Percentiles rank a stretch among this genome's conserved stretches.
These are phyloP conservation scores for Steccherinum ochraceum DNA, from an alignment of 768 basidiomycete genomes.

Conservation along the genomic window DNA sequence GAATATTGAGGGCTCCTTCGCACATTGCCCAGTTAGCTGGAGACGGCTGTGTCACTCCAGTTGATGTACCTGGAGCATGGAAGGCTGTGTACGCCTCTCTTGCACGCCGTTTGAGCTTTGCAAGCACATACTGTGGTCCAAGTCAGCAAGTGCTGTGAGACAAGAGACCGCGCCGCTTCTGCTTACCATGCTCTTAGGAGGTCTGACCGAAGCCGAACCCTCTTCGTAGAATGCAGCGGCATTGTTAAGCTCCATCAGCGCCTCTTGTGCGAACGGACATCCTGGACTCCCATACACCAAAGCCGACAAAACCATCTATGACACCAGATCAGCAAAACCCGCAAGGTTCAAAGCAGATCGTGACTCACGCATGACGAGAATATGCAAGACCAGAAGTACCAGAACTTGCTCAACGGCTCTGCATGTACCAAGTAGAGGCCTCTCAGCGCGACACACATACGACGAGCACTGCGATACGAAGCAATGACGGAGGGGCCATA, in stretches of 20 bases:
- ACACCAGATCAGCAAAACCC: neutral
- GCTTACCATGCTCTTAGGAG: constrained; percentile 2
- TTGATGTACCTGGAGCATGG: neutral
- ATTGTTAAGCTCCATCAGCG: neutral
- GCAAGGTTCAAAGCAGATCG: neutral
- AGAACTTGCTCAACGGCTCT: neutral
- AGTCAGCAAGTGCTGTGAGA: too few species aligned
- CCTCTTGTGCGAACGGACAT: neutral
- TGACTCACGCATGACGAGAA: constrained; percentile 5
- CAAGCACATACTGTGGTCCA: constrained; percentile 29
- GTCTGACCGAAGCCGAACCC: neutral
- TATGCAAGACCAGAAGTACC: constrained; percentile 2
- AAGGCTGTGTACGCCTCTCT: constrained; percentile 23
- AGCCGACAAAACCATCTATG: constrained; percentile 1
- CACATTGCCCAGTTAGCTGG: neutral
- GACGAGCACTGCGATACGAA: neutral
- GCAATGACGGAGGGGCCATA: constrained; percentile 3
- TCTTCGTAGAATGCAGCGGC: neutral
- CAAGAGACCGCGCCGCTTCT: too few species aligned
- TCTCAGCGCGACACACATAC: neutral
- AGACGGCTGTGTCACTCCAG: neutral
- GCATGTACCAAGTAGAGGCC: constrained; percentile 1
- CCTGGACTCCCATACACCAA: neutral
- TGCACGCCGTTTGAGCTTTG: constrained; percentile 32
- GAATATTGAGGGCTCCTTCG: neutral